Evolutionary conservation across 768 basidiomycete genomes (phyloP).

Genomic region (Suillus plorans): DNA sequence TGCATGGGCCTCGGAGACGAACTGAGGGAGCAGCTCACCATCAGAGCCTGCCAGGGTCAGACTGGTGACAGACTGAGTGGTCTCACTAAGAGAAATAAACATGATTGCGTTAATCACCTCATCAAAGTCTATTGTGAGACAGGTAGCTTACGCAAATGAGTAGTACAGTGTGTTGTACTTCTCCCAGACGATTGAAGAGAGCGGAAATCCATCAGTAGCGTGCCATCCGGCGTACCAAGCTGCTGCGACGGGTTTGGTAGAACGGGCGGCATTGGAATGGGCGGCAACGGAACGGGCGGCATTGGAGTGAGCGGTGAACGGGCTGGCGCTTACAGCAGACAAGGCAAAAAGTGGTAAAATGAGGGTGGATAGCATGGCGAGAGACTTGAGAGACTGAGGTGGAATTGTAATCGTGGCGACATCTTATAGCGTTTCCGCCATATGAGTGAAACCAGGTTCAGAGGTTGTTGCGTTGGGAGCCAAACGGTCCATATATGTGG

Average conservation of each 20-base stretch:
- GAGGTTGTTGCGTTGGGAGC: background rate
- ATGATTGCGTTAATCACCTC: background rate
- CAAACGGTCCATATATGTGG: background rate
- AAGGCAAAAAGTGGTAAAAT: slow-evolving; percentile 4
- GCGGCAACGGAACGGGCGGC: background rate
- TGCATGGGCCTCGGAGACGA: slow-evolving; percentile 47
- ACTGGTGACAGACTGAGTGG: slow-evolving; percentile 32
- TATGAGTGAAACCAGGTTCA: background rate
- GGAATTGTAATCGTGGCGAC: background rate
- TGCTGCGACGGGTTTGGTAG: slow-evolving; percentile 36
- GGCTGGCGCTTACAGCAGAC: background rate
- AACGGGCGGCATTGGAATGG: background rate
- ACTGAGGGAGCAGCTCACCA: slow-evolving; percentile 49
- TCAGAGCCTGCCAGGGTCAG: slow-evolving; percentile 44
- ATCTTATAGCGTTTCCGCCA: background rate
- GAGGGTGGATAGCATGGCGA: background rate
- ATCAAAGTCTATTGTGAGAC: background rate
- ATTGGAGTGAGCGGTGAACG: background rate
- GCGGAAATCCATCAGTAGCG: slow-evolving; percentile 47
- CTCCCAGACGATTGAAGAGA: slow-evolving; percentile 61
- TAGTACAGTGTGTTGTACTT: slow-evolving; percentile 73
- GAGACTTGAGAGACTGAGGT: background rate
- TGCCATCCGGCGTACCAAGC: slow-evolving; percentile 73
- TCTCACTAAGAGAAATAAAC: slow-evolving; percentile 24
- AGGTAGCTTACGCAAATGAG: slow-evolving; percentile 54